phyloP scores from a whole-genome alignment of 2,329 filamentous ascomycete species.

The Podosphaera xanthii region DNA sequence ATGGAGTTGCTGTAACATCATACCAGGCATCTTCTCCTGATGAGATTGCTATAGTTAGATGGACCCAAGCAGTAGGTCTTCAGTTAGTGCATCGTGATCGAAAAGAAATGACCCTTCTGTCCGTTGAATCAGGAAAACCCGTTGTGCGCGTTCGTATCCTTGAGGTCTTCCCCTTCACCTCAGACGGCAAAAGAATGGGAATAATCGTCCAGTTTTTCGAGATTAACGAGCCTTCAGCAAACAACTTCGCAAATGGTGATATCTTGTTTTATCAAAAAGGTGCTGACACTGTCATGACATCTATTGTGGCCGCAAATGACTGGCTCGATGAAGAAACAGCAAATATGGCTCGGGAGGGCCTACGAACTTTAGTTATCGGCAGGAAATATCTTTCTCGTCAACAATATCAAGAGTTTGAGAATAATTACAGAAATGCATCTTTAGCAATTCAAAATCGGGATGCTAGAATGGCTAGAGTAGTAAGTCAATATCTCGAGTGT shows the following conservation, averaged over 20 bases:
- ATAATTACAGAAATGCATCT: conserved; percentile 55
- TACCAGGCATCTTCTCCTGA: conserved; percentile 96
- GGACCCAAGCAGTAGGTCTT: conserved; percentile 81
- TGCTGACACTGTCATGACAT: conserved; percentile 93
- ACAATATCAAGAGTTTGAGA: conserved; percentile 62
- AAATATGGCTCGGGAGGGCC: conserved; percentile 96
- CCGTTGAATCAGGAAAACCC: conserved; percentile 44
- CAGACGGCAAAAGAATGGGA: conserved; percentile 94
- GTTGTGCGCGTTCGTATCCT: conserved; percentile 75
- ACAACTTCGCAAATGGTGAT: conserved; percentile 38
- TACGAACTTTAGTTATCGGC: conserved; percentile 87
- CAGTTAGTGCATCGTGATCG: conserved; percentile 69
- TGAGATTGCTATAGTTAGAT: conserved; percentile 91
- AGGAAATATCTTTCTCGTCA: conserved; percentile 59
- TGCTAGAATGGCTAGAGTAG: conserved; percentile 53
- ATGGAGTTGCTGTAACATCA: conserved; percentile 52
- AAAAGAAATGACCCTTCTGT: conserved; percentile 63
- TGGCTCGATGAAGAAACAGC: conserved; percentile 97
- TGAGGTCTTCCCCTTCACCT: conserved; percentile 93
- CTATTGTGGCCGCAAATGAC: conserved; percentile 85
- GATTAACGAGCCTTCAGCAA: conserved; percentile 23
- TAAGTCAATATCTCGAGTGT: conserved; percentile 61
- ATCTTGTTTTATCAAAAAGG: conserved; percentile 99
- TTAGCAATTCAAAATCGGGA: conserved; percentile 64
- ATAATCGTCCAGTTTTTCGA: conserved; percentile 76